Evolutionary conservation across 495 filamentous ascomycete species (phyloP).

Genomic region (Penicillium canariense): DNA sequence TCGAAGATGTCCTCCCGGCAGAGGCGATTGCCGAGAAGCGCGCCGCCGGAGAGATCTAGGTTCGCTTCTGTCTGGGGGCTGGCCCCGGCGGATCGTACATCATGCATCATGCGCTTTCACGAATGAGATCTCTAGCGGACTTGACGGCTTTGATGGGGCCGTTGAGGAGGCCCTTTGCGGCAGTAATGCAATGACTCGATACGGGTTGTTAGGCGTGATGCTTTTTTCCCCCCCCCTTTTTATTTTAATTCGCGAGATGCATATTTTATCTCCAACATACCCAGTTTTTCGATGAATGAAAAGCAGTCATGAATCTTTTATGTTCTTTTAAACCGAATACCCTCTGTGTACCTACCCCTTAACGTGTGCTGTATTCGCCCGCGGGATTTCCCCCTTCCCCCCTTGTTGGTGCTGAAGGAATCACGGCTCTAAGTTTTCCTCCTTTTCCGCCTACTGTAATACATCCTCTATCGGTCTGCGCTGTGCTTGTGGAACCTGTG

Average conservation of each 20-base stretch:
- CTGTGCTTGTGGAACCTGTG: not conserved
- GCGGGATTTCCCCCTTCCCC: no score
- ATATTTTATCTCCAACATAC: not conserved
- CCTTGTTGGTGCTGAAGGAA: no score
- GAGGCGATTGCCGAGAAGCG: slow-evolving; percentile 16
- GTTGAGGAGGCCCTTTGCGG: no score
- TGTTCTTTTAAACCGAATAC: not conserved
- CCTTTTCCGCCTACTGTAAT: not conserved
- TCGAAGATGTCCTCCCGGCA: slow-evolving; percentile 55
- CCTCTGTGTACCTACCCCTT: not conserved
- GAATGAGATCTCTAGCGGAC: not conserved
- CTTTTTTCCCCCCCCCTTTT: not conserved
- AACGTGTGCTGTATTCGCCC: not conserved
- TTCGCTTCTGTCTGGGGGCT: not conserved
- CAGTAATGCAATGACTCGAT: not conserved
- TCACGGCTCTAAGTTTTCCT: no score
- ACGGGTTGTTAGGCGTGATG: not conserved
- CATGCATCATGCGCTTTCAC: not conserved
- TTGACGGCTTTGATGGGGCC: no score
- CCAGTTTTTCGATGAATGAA: not conserved
- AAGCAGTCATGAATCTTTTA: not conserved
- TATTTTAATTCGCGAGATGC: not conserved
- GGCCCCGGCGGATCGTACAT: not conserved
- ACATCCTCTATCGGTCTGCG: not conserved
- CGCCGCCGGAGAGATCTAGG: slow-evolving; percentile 13